Evolutionary conservation across 106 monocot species (phyloP).

Genomic region (Acanthochlamys bracteata): DNA sequence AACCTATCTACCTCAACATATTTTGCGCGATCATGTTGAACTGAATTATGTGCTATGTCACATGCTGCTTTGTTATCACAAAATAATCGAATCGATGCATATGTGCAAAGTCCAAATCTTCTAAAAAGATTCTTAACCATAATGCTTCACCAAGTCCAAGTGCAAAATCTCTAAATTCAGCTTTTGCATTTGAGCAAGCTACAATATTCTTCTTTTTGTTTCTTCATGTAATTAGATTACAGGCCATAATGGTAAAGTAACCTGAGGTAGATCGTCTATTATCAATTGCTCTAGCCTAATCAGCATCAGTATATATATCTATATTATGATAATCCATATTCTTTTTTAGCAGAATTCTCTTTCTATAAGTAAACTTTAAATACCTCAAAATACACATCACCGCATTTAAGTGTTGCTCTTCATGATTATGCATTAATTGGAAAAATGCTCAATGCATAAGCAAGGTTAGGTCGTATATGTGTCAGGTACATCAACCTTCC

Average conservation of each 20-base stretch:
- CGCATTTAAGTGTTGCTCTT: not conserved
- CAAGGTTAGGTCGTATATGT: not conserved
- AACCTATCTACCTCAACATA: conserved; percentile 1
- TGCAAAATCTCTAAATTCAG: not conserved
- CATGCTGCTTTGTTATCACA: conserved; percentile 4
- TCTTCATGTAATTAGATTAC: conserved; percentile 5
- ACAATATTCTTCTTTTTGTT: conserved; percentile 6
- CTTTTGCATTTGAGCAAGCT: not conserved
- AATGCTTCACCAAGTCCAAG: not conserved
- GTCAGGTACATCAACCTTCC: not conserved
- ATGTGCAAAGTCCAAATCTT: no score
- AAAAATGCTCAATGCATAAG: not conserved
- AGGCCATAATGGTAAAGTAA: conserved; percentile 2
- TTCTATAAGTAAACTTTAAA: not conserved
- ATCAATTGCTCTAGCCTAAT: not conserved
- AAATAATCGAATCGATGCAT: not conserved
- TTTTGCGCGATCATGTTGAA: not conserved
- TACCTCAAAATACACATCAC: not conserved
- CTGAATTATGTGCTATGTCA: not conserved
- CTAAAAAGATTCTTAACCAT: no score
- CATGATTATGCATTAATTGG: not conserved
- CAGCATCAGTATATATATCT: conserved; percentile 3
- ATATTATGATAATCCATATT: not conserved
- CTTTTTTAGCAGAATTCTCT: not conserved
- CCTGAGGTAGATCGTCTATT: not conserved